These are phyloP conservation scores for Pythium phragmitis DNA, from an alignment of 352 stramenopile genomes.

Conservation along the genomic window DNA sequence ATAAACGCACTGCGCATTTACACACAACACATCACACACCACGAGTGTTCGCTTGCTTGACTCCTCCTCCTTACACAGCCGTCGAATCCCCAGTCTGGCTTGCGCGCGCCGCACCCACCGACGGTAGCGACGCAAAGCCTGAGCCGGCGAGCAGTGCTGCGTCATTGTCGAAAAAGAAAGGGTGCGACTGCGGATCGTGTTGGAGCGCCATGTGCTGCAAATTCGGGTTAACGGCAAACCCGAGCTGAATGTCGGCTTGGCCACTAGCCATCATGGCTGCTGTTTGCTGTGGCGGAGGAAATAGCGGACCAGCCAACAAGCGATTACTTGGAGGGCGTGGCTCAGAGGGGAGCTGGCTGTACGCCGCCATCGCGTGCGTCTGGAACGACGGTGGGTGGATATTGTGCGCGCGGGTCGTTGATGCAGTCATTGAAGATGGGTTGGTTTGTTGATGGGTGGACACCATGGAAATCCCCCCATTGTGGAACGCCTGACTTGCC, in stretches of 20 bases:
- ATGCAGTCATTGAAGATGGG: not conserved
- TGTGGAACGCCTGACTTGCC: slow-evolving; percentile 1
- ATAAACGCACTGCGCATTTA: too few species aligned
- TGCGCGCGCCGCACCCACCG: not conserved
- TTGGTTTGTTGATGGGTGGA: not conserved
- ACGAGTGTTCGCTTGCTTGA: too few species aligned
- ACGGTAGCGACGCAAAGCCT: not conserved
- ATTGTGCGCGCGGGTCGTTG: not conserved
- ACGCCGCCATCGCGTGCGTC: not conserved
- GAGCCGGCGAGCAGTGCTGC: not conserved
- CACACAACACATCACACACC: too few species aligned
- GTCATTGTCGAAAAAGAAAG: slow-evolving; percentile 13
- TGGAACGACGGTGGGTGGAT: not conserved
- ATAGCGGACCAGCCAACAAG: not conserved
- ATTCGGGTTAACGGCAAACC: slow-evolving; percentile 10
- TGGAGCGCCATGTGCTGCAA: slow-evolving; percentile 30
- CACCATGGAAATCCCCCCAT: slow-evolving; percentile 4
- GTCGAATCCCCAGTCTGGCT: not conserved
- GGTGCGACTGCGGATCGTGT: slow-evolving; percentile 23
- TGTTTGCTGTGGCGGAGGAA: slow-evolving; percentile 1
- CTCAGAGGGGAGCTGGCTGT: slow-evolving; percentile 4
- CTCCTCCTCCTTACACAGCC: not conserved
- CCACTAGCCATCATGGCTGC: slow-evolving; percentile 28
- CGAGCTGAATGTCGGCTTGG: slow-evolving; percentile 13
- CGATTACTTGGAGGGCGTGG: not conserved